Evolutionary conservation across 2,329 filamentous ascomycete species (phyloP).

Genomic region (Delphinella strobiligena): DNA sequence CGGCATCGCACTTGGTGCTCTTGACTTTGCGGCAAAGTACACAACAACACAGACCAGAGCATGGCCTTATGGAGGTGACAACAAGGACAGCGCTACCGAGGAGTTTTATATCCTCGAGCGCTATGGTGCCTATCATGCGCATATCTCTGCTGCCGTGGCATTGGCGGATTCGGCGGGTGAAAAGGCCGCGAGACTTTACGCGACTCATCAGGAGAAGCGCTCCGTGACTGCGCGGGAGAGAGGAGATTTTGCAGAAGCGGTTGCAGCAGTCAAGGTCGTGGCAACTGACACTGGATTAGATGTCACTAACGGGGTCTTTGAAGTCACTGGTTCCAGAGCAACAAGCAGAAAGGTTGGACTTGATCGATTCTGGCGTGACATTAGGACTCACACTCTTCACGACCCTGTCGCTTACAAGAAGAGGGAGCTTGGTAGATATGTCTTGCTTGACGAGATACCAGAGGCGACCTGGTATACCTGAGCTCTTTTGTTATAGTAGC

Average conservation of each 20-base stretch:
- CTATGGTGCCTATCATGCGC: constrained; percentile 53
- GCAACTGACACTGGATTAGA: constrained; percentile 47
- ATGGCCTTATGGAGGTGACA: constrained; percentile 53
- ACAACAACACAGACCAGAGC: constrained; percentile 45
- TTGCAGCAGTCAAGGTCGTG: constrained; percentile 51
- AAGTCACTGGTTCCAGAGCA: constrained; percentile 48
- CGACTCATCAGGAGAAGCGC: neutral
- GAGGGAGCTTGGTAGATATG: constrained; percentile 46
- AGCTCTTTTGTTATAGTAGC: no score
- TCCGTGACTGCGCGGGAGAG: constrained; percentile 40
- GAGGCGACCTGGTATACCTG: constrained; percentile 51
- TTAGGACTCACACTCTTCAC: constrained; percentile 54
- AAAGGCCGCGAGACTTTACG: constrained; percentile 37
- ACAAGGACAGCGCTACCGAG: constrained; percentile 46
- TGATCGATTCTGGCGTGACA: constrained; percentile 54
- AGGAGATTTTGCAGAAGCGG: constrained; percentile 50
- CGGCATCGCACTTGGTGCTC: constrained; percentile 48
- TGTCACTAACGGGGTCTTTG: constrained; percentile 51
- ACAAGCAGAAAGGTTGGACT: constrained; percentile 48
- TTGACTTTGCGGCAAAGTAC: constrained; percentile 44
- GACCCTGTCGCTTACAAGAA: constrained; percentile 59
- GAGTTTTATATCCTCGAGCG: constrained; percentile 55
- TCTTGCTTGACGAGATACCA: constrained; percentile 44
- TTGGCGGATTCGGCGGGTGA: constrained; percentile 45
- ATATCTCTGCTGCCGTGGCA: constrained; percentile 47